These are phyloP conservation scores for Microthyrium microscopicum DNA, from an alignment of 2,329 filamentous ascomycete species.

Conservation along the genomic window DNA sequence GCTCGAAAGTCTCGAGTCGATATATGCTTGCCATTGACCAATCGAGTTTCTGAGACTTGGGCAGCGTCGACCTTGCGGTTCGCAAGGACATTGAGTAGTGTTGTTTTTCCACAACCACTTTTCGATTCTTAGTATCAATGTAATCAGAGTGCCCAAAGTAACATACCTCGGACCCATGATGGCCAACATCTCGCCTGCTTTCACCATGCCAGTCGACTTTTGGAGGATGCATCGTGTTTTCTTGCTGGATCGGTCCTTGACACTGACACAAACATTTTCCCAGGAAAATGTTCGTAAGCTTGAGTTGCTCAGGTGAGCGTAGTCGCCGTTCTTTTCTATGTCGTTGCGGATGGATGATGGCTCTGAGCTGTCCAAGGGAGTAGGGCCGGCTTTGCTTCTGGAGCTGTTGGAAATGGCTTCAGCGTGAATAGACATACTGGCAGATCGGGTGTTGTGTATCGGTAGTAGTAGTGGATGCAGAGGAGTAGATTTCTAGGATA, in stretches of 20 bases:
- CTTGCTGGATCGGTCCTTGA: conserved; percentile 54
- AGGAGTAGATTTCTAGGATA: too few species aligned
- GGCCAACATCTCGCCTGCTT: conserved; percentile 57
- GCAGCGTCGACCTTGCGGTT: conserved; percentile 38
- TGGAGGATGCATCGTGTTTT: conserved; percentile 45
- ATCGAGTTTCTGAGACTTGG: conserved; percentile 34
- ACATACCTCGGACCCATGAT: conserved; percentile 60
- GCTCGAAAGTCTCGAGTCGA: conserved; percentile 41
- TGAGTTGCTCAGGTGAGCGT: conserved; percentile 43
- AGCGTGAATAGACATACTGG: too few species aligned
- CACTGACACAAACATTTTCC: conserved; percentile 49
- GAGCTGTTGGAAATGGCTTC: too few species aligned
- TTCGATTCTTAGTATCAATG: background rate
- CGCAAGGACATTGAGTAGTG: conserved; percentile 64
- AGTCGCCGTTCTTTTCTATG: conserved; percentile 30
- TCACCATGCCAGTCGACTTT: conserved; percentile 44
- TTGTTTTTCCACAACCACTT: conserved; percentile 58
- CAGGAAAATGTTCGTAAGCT: conserved; percentile 49
- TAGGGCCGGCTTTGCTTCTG: too few species aligned
- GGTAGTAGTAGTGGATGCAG: too few species aligned
- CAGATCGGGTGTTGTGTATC: too few species aligned
- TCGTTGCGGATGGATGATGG: too few species aligned
- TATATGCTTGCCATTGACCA: conserved; percentile 45
- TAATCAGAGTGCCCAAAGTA: background rate
- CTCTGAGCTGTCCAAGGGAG: too few species aligned